Conservation (phyloP, 495 filamentous ascomycete species). For the Podospora australis region DNA sequence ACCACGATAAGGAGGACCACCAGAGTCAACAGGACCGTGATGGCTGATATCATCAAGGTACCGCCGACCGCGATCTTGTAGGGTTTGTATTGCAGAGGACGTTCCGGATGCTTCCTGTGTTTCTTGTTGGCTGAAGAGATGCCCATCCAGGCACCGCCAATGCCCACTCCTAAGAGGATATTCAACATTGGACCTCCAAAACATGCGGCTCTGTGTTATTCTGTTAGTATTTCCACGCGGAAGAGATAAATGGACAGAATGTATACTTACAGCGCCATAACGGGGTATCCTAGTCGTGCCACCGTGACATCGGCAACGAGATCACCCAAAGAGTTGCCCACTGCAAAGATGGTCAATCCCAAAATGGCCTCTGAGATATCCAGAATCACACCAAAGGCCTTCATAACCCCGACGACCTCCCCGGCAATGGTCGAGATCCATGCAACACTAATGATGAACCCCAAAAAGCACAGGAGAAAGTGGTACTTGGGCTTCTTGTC, state of each 20-base stretch:
- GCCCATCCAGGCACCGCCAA: slow-evolving; percentile 82
- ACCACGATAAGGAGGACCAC: slow-evolving; percentile 72
- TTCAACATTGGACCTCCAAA: slow-evolving; percentile 98
- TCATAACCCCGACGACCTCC: slow-evolving; percentile 92
- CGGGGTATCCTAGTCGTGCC: slow-evolving; percentile 84
- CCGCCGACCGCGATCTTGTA: slow-evolving; percentile 80
- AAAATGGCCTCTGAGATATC: slow-evolving; percentile 94
- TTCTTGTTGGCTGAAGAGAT: slow-evolving; percentile 49
- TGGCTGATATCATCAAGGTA: slow-evolving; percentile 73
- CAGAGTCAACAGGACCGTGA: slow-evolving; percentile 75
- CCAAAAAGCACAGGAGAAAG: slow-evolving; percentile 72
- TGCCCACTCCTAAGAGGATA: slow-evolving; percentile 87
- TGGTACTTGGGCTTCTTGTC: slow-evolving; percentile 58
- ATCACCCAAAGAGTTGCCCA: slow-evolving; percentile 92
- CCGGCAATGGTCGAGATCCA: slow-evolving; percentile 97
- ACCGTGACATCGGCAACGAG: slow-evolving; percentile 93
- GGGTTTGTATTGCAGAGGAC: slow-evolving; percentile 45
- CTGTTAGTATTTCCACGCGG: background rate
- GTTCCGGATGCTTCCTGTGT: slow-evolving; percentile 52
- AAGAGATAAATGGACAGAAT: background rate
- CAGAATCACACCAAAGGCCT: slow-evolving; percentile 86
- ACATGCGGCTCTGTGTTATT: slow-evolving; percentile 58
- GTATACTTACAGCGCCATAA: slow-evolving; percentile 75
- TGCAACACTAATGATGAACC: slow-evolving; percentile 84
- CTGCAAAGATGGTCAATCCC: slow-evolving; percentile 92